These are phyloP conservation scores for Candida boleticola DNA, from an alignment of 805 yeast genomes.

Conservation along the genomic window DNA sequence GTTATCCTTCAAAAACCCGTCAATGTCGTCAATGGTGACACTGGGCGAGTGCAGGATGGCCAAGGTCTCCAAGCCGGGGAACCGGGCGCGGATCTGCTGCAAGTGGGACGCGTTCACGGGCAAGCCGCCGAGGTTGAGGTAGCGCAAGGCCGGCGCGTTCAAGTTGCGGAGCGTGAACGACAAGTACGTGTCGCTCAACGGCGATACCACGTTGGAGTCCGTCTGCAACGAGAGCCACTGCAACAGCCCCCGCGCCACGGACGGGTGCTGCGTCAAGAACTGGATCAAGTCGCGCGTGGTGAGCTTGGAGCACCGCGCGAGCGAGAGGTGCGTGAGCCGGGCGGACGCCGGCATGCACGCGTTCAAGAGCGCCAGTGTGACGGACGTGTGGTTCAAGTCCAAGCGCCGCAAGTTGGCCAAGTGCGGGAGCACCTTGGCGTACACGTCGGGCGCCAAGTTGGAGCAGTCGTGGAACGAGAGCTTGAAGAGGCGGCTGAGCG, in stretches of 20 bases:
- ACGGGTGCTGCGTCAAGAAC: constrained; percentile 70
- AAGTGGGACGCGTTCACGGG: constrained; percentile 47
- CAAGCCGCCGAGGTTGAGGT: constrained; percentile 63
- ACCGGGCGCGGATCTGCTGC: constrained; percentile 35
- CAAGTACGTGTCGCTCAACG: constrained; percentile 51
- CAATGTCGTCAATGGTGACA: constrained; percentile 36
- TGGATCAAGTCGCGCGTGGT: constrained; percentile 70
- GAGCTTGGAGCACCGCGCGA: constrained; percentile 52
- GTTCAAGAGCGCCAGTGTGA: constrained; percentile 60
- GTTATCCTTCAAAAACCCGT: constrained; percentile 29
- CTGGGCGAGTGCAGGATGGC: constrained; percentile 37
- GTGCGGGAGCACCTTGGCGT: constrained; percentile 56
- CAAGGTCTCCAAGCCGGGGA: constrained; percentile 41
- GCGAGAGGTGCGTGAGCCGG: constrained; percentile 72
- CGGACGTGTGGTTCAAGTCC: constrained; percentile 79
- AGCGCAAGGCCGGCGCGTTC: constrained; percentile 44
- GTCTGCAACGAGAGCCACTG: constrained; percentile 68
- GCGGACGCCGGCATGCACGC: constrained; percentile 53
- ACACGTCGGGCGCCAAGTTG: constrained; percentile 58
- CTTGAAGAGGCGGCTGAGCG: constrained; percentile 26
- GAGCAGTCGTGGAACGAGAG: constrained; percentile 88
- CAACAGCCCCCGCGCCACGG: constrained; percentile 47
- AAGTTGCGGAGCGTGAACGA: constrained; percentile 42
- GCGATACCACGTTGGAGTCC: constrained; percentile 60
- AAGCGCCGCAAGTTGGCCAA: constrained; percentile 58